Evolutionary conservation across 148 eudicot species (phyloP).

Genomic region (Linanthus parryae): DNA sequence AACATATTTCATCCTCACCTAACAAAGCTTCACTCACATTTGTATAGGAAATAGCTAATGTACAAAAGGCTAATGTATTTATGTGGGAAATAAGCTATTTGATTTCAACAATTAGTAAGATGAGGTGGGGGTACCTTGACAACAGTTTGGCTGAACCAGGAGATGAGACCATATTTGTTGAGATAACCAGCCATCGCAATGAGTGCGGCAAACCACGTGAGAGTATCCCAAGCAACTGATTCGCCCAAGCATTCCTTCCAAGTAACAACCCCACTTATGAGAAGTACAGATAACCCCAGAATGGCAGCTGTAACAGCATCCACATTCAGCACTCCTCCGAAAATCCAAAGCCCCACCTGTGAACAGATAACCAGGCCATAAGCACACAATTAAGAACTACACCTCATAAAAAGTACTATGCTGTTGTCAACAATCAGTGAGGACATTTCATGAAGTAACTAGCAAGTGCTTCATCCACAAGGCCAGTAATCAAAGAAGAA

Average conservation of each 20-base stretch:
- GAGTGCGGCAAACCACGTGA: constrained; percentile 95
- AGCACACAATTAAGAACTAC: not conserved
- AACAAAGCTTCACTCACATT: too few species aligned
- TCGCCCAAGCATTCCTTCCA: constrained; percentile 94
- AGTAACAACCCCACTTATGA: constrained; percentile 85
- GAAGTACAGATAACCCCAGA: constrained; percentile 80
- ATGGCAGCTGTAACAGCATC: constrained; percentile 99
- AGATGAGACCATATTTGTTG: constrained; percentile 91
- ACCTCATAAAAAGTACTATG: too few species aligned
- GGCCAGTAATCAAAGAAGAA: too few species aligned
- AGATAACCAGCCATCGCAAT: constrained; percentile 99
- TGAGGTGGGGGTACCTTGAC: constrained; percentile 91
- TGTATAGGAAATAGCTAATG: too few species aligned
- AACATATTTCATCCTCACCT: too few species aligned
- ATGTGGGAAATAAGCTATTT: too few species aligned
- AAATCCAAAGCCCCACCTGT: constrained; percentile 95
- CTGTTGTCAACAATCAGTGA: too few species aligned
- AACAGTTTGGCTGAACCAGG: constrained; percentile 97
- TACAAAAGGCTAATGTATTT: too few species aligned
- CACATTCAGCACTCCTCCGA: constrained; percentile 68
- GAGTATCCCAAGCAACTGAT: constrained; percentile 98
- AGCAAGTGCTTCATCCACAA: too few species aligned
- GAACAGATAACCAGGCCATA: not conserved
- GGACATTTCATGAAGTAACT: too few species aligned
- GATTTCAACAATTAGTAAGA: too few species aligned